Evolutionary conservation across 441 rosid genomes (phyloP), one percentile per base, ranked within the genome.

Genomic region (Oxalis stricta): DNA sequence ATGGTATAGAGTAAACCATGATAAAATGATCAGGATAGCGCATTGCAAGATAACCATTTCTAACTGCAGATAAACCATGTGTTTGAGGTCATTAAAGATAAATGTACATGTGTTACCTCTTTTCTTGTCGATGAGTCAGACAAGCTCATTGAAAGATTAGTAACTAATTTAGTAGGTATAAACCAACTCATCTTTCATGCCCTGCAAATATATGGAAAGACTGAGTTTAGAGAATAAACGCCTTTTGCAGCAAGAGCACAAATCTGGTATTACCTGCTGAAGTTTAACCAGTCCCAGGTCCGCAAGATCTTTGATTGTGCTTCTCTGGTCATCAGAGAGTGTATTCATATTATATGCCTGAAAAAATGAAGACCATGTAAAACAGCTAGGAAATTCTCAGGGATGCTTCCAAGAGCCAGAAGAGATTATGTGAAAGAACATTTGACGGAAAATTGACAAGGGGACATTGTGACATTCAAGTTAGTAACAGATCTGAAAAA

Each of bases 171-270:
- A 59, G 96, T 89, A 20, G 98, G 98, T 64, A 85, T 80, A 69
- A 89, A 85, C 98, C 98, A 89, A 65, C 83, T 80, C 45, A n/a
- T 85, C 98, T 54, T 80, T 89, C 68, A 86, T 78, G 49, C 96
- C 98, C 98, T 89, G 79, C 39, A 56, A 38, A 45, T 42, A 41
- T 44, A 31, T 29, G 44, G 36, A 24, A 12, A 10, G 38, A 34
- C 23, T 55, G 43, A 46, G 23, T 29, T 22, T 33, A 42, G 33
- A 49, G 28, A 44, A 23, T 35, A 13, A 5, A 28, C 35, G n/a
- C 31, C 31, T 19, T 16, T 15, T 46, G 33, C 15, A 45, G 23
- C 10, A 44, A 38, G 36, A 37, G 2, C 52, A 41, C 26, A 34
- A 50, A 50, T n/a, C 40, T 36, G 35, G 57, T 48, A 58, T 48